Conservation (phyloP, 371 early-diverging fungal species). For the Choanephora cucurbitarum region DNA sequence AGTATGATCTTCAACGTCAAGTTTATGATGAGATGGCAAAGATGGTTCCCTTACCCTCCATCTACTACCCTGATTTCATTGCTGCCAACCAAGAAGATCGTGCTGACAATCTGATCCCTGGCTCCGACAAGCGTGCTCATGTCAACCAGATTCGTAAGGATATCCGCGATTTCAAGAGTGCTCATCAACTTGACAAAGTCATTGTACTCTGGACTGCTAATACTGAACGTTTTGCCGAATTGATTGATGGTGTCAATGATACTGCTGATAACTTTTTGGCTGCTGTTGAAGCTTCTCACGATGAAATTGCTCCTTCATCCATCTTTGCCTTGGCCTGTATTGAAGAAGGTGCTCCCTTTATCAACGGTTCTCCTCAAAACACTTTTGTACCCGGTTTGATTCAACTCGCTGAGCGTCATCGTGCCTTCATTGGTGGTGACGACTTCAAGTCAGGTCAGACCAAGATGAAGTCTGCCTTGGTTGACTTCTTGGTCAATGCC, state of each 20-base stretch:
- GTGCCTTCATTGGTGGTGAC: slow-evolving; percentile 94
- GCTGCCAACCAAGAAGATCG: slow-evolving; percentile 97
- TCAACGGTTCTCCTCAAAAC: slow-evolving; percentile 98
- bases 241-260: slow-evolving; percentile 93
- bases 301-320: slow-evolving; percentile 94
- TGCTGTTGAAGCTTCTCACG: slow-evolving; percentile 78
- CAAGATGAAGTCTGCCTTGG: slow-evolving; percentile 97
- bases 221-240: slow-evolving; percentile 88
- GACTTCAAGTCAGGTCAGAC: slow-evolving; percentile 99
- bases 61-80: slow-evolving; percentile 96
- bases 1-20: slow-evolving; percentile 94
- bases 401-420: slow-evolving; percentile 84
- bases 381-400: slow-evolving; percentile 95
- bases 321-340: slow-evolving; percentile 96
- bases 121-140: slow-evolving; percentile 83
- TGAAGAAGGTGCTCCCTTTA: slow-evolving; percentile 91
- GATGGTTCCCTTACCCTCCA: slow-evolving; percentile 87
- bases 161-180: slow-evolving; percentile 90
- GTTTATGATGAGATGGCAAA: slow-evolving; percentile 75
- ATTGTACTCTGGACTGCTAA: slow-evolving; percentile 98
- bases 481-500: slow-evolving; percentile 96
- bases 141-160: slow-evolving; percentile 89
- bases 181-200: slow-evolving; percentile 87
- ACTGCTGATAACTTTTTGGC: slow-evolving; percentile 89
- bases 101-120: slow-evolving; percentile 88